Percentiles rank a stretch among this genome's conserved stretches.
Conservation (phyloP, 106 monocot species). For the Dendrobium catenatum region DNA sequence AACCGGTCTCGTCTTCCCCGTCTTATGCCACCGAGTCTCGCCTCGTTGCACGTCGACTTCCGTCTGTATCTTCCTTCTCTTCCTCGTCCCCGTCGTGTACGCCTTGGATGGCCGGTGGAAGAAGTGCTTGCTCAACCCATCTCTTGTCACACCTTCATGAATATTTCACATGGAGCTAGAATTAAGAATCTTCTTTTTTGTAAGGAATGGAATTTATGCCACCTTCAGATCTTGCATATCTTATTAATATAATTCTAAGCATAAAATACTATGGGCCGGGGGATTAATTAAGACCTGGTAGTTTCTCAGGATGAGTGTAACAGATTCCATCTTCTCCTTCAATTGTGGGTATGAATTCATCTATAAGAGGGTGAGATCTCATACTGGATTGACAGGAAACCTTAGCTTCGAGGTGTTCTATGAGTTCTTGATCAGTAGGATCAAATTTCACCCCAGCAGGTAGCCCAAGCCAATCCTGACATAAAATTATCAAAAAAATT, state of each 20-base stretch:
- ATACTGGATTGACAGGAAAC: conserved; percentile 26
- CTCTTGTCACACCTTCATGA: conserved; percentile 33
- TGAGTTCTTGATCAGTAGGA: conserved; percentile 88
- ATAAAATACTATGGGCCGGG: not conserved
- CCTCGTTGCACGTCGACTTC: conserved; percentile 40
- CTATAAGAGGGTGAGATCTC: conserved; percentile 79
- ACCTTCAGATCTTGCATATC: not conserved
- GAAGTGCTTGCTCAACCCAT: conserved; percentile 50
- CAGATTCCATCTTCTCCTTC: conserved; percentile 92
- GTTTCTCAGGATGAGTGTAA: conserved; percentile 80
- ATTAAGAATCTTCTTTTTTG: not conserved
- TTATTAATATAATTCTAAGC: not conserved
- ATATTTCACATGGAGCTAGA: not conserved
- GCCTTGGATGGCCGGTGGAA: conserved; percentile 56
- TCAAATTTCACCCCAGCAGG: conserved; percentile 91
- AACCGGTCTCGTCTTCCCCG: conserved; percentile 87
- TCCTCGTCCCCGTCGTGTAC: conserved; percentile 51
- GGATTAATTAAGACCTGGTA: conserved; percentile 43
- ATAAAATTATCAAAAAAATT: not conserved
- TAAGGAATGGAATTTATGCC: conserved; percentile 2
- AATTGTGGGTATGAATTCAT: conserved; percentile 89
- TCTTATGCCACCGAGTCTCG: conserved; percentile 97
- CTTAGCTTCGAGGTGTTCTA: conserved; percentile 84
- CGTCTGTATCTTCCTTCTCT: conserved; percentile 39
- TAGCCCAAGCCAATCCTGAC: conserved; percentile 65